Conservation (phyloP, 2,329 filamentous ascomycete species). For the Colletotrichum caudatum region DNA sequence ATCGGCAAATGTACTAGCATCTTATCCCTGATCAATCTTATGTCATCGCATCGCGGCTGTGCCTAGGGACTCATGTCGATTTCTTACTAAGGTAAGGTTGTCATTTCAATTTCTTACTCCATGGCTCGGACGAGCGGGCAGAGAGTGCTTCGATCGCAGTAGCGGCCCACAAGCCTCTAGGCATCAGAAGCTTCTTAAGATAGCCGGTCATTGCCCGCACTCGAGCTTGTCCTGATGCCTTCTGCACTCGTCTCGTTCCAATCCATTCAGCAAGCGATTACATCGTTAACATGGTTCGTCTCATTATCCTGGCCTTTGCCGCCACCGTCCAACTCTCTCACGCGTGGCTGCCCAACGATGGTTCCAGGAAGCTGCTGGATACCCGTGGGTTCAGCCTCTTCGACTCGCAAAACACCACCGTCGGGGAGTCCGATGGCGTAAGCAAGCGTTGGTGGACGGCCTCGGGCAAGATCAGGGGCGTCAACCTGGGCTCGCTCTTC, state of each 20-base stretch:
- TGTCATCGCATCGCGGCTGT: constrained; percentile 24
- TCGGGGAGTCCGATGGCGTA: constrained; percentile 11
- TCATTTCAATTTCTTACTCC: constrained; percentile 24
- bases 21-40: constrained; percentile 8
- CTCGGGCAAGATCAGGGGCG: constrained; percentile 62
- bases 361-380: constrained; percentile 34
- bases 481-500: constrained; percentile 66
- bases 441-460: constrained; percentile 38
- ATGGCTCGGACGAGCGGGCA: neutral
- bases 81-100: neutral
- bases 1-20: constrained; percentile 30
- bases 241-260: constrained; percentile 5
- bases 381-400: constrained; percentile 37
- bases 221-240: neutral
- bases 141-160: constrained; percentile 2
- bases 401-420: constrained; percentile 31
- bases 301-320: constrained; percentile 28
- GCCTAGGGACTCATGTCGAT: constrained; percentile 25
- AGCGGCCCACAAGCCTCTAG: neutral
- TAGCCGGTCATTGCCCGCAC: neutral
- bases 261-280: neutral
- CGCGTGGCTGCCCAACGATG: constrained; percentile 34
- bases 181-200: constrained; percentile 31
- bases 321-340: constrained; percentile 14
- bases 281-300: constrained; percentile 32